Conservation (phyloP, 192 early-diverging fungal genomes). For the Paraglomus brasilianum region DNA sequence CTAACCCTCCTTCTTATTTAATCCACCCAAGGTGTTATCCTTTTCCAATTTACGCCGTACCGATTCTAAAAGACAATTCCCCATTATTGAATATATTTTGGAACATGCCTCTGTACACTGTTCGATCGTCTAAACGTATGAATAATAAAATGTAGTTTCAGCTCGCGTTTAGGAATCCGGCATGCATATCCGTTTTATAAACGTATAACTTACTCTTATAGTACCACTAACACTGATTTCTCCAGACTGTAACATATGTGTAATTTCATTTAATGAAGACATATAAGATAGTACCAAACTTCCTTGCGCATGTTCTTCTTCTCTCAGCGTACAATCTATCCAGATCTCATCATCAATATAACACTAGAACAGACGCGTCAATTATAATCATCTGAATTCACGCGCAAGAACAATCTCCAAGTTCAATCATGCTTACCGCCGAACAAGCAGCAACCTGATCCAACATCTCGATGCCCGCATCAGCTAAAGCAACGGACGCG, state of each 20-base stretch:
- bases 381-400: background rate
- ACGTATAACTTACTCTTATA: slow-evolving; percentile 46
- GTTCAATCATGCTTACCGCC: slow-evolving; percentile 46
- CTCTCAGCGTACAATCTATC: slow-evolving; percentile 57
- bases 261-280: slow-evolving; percentile 77
- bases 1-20: no score
- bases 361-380: background rate
- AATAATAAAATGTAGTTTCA: background rate
- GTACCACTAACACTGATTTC: slow-evolving; percentile 49
- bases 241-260: slow-evolving; percentile 74
- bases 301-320: slow-evolving; percentile 58
- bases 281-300: slow-evolving; percentile 72
- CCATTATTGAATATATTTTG: slow-evolving; percentile 73
- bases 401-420: slow-evolving; percentile 21
- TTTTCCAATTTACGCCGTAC: background rate
- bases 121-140: slow-evolving; percentile 57
- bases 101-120: slow-evolving; percentile 74
- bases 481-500: slow-evolving; percentile 67
- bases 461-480: slow-evolving; percentile 85
- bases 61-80: slow-evolving; percentile 53
- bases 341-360: slow-evolving; percentile 38
- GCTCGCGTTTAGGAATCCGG: background rate
- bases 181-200: background rate
- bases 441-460: slow-evolving; percentile 77
- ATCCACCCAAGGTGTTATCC: no score